These are phyloP conservation scores for Moesziomyces parantarcticus DNA, from an alignment of 1,284 basidiomycete species.

Conservation along the genomic window DNA sequence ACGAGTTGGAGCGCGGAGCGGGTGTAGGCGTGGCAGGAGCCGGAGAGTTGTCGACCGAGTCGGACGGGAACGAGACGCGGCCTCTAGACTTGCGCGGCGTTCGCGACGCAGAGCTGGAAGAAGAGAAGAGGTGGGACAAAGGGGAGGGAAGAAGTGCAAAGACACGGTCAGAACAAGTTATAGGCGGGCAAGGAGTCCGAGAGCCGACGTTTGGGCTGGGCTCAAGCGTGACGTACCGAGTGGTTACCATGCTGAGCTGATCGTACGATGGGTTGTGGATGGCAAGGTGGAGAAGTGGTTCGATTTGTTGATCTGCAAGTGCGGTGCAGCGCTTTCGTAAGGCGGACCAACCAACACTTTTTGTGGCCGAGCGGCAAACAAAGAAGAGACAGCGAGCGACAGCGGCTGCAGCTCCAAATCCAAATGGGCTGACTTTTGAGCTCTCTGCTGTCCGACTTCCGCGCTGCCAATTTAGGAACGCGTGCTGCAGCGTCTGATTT, in stretches of 20 bases:
- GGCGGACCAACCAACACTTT: background rate
- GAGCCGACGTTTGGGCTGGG: background rate
- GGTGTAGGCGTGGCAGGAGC: slow-evolving; percentile 37
- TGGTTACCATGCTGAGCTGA: slow-evolving; percentile 32
- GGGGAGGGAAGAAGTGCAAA: background rate
- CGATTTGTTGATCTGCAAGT: background rate
- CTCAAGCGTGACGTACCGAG: slow-evolving; percentile 21
- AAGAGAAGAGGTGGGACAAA: too few species aligned
- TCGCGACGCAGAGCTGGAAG: slow-evolving; percentile 26
- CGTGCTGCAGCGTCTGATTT: background rate
- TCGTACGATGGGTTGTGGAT: background rate
- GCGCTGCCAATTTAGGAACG: slow-evolving; percentile 8
- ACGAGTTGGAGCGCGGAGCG: slow-evolving; percentile 28
- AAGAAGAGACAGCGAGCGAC: too few species aligned
- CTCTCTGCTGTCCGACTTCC: slow-evolving; percentile 30
- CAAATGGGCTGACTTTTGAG: slow-evolving; percentile 38
- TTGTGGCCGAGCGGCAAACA: too few species aligned
- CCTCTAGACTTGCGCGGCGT: slow-evolving; percentile 35
- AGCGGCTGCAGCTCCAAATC: slow-evolving; percentile 1
- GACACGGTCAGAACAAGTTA: background rate
- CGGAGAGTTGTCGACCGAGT: slow-evolving; percentile 36
- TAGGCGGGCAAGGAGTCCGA: background rate
- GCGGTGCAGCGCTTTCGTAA: slow-evolving; percentile 17
- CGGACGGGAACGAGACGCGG: slow-evolving; percentile 32
- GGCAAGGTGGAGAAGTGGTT: background rate